Evolutionary conservation across 371 early-diverging fungal genomes (phyloP).

Genomic region (Mucor irregularis): DNA sequence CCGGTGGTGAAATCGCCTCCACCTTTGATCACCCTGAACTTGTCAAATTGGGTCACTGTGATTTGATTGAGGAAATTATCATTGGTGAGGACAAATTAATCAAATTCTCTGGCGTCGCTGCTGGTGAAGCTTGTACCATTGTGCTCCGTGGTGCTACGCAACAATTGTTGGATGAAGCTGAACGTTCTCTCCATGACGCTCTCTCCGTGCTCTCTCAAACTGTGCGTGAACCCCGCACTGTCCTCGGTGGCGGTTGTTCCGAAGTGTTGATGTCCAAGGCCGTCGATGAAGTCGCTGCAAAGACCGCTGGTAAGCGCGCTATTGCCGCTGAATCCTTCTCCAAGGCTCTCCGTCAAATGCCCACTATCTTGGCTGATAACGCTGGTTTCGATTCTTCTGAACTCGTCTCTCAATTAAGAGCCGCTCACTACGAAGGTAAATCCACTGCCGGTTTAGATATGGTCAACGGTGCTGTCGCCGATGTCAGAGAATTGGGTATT

Average conservation of each 20-base stretch:
- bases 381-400: constrained; percentile 98
- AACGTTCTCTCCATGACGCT: constrained; percentile 99
- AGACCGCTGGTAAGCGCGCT: constrained; percentile 94
- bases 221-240: constrained; percentile 93
- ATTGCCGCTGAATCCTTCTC: constrained; percentile 94
- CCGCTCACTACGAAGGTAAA: constrained; percentile 90
- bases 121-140: constrained; percentile 98
- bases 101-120: constrained; percentile 96
- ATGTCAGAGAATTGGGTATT: constrained; percentile 90
- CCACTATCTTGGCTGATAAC: constrained; percentile 98
- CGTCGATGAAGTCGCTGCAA: constrained; percentile 91
- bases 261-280: constrained; percentile 98
- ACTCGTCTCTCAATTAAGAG: constrained; percentile 89
- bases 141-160: constrained; percentile 97
- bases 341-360: constrained; percentile 95
- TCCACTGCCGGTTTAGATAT: constrained; percentile 89
- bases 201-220: constrained; percentile 97
- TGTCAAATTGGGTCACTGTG: constrained; percentile 94
- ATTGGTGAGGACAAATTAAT: constrained; percentile 97
- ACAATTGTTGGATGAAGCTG: constrained; percentile 99
- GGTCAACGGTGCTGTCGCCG: constrained; percentile 79
- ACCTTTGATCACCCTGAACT: constrained; percentile 99
- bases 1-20: constrained; percentile 97
- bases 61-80: constrained; percentile 95
- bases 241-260: constrained; percentile 96